Percentiles rank a stretch among this genome's conserved stretches.
Conservation (phyloP, 208 protist genomes). For the Vickermania ingenoplastis region DNA sequence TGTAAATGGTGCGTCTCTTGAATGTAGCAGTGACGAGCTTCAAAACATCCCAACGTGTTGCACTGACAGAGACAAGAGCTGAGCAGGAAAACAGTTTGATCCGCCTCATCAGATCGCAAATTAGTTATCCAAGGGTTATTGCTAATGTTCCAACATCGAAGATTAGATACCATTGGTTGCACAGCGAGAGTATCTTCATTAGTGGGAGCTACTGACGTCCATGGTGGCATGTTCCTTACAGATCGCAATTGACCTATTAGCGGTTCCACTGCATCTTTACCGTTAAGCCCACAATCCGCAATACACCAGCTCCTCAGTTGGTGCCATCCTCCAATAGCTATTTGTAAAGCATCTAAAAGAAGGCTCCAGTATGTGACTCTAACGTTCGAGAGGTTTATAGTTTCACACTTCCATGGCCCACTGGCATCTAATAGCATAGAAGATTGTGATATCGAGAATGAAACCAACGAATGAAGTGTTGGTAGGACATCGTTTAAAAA, state of each 20-base stretch:
- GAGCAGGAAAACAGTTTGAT: not conserved
- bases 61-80: not conserved
- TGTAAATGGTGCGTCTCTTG: not conserved
- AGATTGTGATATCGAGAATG: not conserved
- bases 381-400: not conserved
- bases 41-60: not conserved
- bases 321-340: not conserved
- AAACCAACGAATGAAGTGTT: not conserved
- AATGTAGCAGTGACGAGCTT: not conserved
- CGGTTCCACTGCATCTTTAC: not conserved
- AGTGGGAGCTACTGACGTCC: no score
- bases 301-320: not conserved
- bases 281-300: not conserved
- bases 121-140: not conserved
- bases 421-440: not conserved
- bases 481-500: not conserved
- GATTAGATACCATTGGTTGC: not conserved
- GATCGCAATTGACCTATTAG: not conserved
- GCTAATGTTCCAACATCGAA: not conserved
- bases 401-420: not conserved
- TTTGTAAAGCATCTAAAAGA: not conserved
- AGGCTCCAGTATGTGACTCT: not conserved
- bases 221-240: no score
- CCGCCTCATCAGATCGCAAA: not conserved
- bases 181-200: no score